phyloP scores from a whole-genome alignment of 2,329 filamentous ascomycete species.

The Aspergillus ibericus region DNA sequence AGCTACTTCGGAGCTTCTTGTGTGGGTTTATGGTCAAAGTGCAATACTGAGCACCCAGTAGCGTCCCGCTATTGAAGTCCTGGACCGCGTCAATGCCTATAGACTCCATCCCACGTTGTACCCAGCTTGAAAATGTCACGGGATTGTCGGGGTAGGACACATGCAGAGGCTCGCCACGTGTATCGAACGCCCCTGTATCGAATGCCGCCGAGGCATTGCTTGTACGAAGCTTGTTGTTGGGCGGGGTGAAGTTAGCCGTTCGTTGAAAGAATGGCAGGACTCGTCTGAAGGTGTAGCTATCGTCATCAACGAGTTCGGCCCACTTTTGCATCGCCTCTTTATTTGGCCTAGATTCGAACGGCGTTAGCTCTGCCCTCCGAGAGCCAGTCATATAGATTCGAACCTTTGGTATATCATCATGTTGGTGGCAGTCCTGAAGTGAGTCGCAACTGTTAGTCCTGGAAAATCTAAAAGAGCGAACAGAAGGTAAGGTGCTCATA shows the following conservation, averaged over 20 bases:
- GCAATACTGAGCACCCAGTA: conserved; percentile 50
- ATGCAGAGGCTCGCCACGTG: conserved; percentile 39
- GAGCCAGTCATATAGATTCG: neutral
- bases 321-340: conserved; percentile 30
- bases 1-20: conserved; percentile 52
- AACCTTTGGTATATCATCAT: conserved; percentile 37
- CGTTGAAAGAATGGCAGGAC: conserved; percentile 31
- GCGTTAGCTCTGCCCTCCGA: neutral
- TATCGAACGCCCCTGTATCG: conserved; percentile 30
- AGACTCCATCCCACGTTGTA: conserved; percentile 37
- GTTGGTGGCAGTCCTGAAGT: conserved; percentile 32
- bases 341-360: conserved; percentile 22
- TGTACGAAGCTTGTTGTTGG: conserved; percentile 16
- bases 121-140: conserved; percentile 42
- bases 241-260: conserved; percentile 30
- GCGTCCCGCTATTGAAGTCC: conserved; percentile 47
- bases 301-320: conserved; percentile 34
- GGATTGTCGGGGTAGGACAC: conserved; percentile 45
- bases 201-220: conserved; percentile 26
- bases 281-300: conserved; percentile 34
- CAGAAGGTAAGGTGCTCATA: conserved; percentile 13
- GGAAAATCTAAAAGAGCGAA: neutral
- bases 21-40: conserved; percentile 42
- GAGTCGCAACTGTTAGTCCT: neutral
- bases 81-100: conserved; percentile 41